Evolutionary conservation across 2,329 filamentous ascomycete species (phyloP).

Genomic region (Penicillium sp.): DNA sequence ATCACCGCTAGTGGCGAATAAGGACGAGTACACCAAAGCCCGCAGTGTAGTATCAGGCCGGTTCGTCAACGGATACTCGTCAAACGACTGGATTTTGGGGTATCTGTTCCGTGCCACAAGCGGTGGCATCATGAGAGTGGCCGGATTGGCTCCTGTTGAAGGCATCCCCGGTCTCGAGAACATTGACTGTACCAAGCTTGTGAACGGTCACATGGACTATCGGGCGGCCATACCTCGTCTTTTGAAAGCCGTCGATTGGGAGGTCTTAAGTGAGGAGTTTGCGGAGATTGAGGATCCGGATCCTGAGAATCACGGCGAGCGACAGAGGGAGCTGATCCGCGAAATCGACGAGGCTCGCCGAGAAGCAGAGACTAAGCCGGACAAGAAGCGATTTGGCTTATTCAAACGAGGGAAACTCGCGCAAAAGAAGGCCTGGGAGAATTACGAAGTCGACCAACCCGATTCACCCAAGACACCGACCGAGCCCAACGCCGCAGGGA

Average conservation of each 20-base stretch:
- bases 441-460: constrained; percentile 72
- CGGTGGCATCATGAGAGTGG: constrained; percentile 86
- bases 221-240: constrained; percentile 88
- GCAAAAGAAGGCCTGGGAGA: constrained; percentile 90
- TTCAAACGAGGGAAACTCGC: constrained; percentile 77
- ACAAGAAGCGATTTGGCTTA: constrained; percentile 73
- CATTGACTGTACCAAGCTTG: constrained; percentile 81
- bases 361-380: constrained; percentile 79
- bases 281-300: constrained; percentile 96
- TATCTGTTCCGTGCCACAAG: constrained; percentile 95
- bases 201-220: constrained; percentile 96
- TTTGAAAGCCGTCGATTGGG: constrained; percentile 85
- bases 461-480: constrained; percentile 33
- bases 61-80: constrained; percentile 92
- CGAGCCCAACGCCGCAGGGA: constrained; percentile 39
- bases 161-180: constrained; percentile 84
- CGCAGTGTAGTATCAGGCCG: constrained; percentile 87
- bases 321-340: constrained; percentile 90
- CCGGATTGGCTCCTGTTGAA: constrained; percentile 79
- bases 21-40: constrained; percentile 82
- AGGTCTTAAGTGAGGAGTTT: constrained; percentile 91
- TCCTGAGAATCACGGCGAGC: constrained; percentile 84
- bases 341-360: constrained; percentile 95
- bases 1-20: constrained; percentile 87
- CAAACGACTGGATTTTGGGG: constrained; percentile 94